A percentile compares a stretch with the other conserved stretches of the same genome.
Conservation (phyloP, 805 yeast species). For the Komagataella mondaviorum region DNA sequence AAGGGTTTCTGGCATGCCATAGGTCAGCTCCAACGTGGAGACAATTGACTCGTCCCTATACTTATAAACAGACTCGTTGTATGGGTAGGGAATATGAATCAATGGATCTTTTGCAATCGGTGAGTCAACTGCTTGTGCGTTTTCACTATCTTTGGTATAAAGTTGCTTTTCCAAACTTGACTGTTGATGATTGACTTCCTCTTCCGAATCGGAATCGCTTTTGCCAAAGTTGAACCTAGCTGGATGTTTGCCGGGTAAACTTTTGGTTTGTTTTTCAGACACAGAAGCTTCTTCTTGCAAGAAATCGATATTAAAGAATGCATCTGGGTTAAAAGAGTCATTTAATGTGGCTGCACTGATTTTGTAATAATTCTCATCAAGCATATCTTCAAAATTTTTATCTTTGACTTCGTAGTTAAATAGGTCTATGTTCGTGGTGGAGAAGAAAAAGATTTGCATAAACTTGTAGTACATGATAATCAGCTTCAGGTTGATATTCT, state of each 20-base stretch:
- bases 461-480: slow-evolving; percentile 18
- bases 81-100: neutral
- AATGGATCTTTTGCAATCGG: neutral
- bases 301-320: neutral
- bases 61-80: neutral
- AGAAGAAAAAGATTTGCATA: slow-evolving; percentile 24
- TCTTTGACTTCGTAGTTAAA: slow-evolving; percentile 30
- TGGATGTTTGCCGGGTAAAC: neutral
- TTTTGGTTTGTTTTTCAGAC: neutral
- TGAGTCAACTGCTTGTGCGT: neutral
- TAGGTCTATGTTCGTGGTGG: slow-evolving; percentile 35
- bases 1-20: slow-evolving; percentile 33
- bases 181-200: neutral
- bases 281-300: neutral
- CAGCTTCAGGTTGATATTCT: slow-evolving; percentile 10
- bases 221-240: neutral
- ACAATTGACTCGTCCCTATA: slow-evolving; percentile 3
- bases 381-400: slow-evolving; percentile 29
- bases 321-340: slow-evolving; percentile 9
- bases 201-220: neutral
- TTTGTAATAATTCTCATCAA: slow-evolving; percentile 15
- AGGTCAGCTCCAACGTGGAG: slow-evolving; percentile 23
- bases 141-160: neutral
- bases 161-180: neutral
- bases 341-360: slow-evolving; percentile 11